phyloP scores from a whole-genome alignment of 1,284 basidiomycete genomes.

The Tilletia horrida region DNA sequence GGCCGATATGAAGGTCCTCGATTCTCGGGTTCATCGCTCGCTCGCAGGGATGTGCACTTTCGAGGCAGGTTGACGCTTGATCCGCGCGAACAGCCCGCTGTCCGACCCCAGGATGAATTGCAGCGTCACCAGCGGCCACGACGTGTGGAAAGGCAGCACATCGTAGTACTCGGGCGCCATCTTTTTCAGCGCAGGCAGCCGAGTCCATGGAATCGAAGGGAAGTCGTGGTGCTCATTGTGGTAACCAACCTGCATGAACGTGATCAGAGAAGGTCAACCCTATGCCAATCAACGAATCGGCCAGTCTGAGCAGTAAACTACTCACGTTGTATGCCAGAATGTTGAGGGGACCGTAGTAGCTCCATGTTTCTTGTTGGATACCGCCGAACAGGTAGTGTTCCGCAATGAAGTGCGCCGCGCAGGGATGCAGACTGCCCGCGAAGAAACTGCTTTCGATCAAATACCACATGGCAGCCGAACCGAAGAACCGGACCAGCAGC shows the following conservation, averaged over 20 bases:
- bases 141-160: slow-evolving; percentile 75
- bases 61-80: slow-evolving; percentile 34
- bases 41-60: slow-evolving; percentile 10
- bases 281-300: not conserved
- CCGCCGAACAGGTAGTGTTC: slow-evolving; percentile 61
- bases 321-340: slow-evolving; percentile 86
- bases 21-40: slow-evolving; percentile 3
- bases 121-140: slow-evolving; percentile 89
- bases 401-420: slow-evolving; percentile 94
- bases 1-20: too few relatives aligned
- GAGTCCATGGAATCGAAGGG: slow-evolving; percentile 90
- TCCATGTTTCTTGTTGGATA: slow-evolving; percentile 82
- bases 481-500: slow-evolving; percentile 53
- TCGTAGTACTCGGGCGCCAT: slow-evolving; percentile 93
- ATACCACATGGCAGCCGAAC: slow-evolving; percentile 62
- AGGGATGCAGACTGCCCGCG: slow-evolving; percentile 89
- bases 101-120: slow-evolving; percentile 76
- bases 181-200: slow-evolving; percentile 75
- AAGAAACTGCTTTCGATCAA: slow-evolving; percentile 85
- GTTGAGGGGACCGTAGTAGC: slow-evolving; percentile 91
- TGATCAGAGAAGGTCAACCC: not conserved
- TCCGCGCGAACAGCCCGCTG: slow-evolving; percentile 42
- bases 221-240: slow-evolving; percentile 99
- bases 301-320: slow-evolving; percentile 29
- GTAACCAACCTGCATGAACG: slow-evolving; percentile 72